These are phyloP conservation scores for Eutrema salsugineum DNA, from an alignment of 441 rosid species.

Conservation along the genomic window DNA sequence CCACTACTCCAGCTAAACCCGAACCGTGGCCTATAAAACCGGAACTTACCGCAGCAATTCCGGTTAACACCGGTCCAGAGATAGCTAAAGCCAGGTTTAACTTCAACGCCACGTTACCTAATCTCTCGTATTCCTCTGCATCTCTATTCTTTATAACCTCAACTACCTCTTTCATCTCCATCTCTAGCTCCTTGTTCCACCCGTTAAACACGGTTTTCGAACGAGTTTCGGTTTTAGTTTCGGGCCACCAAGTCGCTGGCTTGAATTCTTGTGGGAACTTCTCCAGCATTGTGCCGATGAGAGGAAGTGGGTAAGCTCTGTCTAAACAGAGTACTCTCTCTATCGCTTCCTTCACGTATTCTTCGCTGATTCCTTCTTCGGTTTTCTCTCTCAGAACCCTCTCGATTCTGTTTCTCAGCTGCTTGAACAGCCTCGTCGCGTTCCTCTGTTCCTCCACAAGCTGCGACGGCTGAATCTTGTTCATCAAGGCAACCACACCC, in stretches of 20 bases:
- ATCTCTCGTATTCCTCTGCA: conserved; percentile 48
- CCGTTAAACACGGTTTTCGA: conserved; percentile 31
- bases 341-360: conserved; percentile 46
- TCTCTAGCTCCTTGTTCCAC: conserved; percentile 48
- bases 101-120: conserved; percentile 51
- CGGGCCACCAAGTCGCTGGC: conserved; percentile 72
- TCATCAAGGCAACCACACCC: conserved; percentile 49
- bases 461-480: conserved; percentile 80
- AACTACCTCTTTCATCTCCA: conserved; percentile 46
- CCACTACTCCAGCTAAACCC: conserved; percentile 25
- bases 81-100: conserved; percentile 52
- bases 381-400: conserved; percentile 19
- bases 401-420: conserved; percentile 37
- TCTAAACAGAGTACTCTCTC: conserved; percentile 58
- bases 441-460: conserved; percentile 79
- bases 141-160: conserved; percentile 55
- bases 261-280: conserved; percentile 50
- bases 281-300: conserved; percentile 60
- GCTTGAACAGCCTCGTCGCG: conserved; percentile 51
- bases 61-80: conserved; percentile 31
- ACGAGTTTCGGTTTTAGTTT: not conserved
- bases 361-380: conserved; percentile 13
- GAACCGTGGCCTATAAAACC: conserved; percentile 18
- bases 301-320: conserved; percentile 58
- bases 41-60: conserved; percentile 26